Conservation (phyloP, 441 rosid genomes). For the Syzygium malaccense region DNA sequence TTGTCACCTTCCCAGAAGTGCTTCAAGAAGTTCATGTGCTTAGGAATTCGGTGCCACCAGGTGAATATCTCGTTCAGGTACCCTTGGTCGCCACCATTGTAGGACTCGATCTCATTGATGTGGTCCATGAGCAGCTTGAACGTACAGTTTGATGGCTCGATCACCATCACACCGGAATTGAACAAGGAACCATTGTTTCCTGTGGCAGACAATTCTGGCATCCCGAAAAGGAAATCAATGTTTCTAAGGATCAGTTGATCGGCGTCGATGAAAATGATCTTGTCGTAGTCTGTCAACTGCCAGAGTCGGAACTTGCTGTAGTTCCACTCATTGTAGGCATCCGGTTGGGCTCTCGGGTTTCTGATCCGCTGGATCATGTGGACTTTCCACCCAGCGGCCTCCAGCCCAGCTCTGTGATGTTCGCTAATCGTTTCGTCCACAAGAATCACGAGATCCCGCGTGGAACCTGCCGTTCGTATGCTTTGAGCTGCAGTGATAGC, state of each 20-base stretch:
- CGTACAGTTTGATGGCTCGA: conserved; percentile 5
- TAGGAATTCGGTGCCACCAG: conserved; percentile 8
- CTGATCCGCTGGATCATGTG: conserved; percentile 1
- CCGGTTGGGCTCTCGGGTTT: background rate
- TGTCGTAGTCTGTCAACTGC: conserved; percentile 12
- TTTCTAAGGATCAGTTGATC: conserved; percentile 2
- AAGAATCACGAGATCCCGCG: background rate
- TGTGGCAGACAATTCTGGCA: conserved; percentile 2
- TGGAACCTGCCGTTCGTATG: background rate
- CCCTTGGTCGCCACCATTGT: conserved; percentile 4
- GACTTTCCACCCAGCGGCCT: conserved; percentile 5
- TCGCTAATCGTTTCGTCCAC: conserved; percentile 6
- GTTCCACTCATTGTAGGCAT: conserved; percentile 6
- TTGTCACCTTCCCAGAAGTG: conserved; percentile 9
- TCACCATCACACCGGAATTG: conserved; percentile 9
- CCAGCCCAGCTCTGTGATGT: background rate
- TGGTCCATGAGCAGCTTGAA: conserved; percentile 8
- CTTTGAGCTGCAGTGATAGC: conserved; percentile 4
- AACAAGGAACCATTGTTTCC: conserved; percentile 3
- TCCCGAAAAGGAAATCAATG: conserved; percentile 5
- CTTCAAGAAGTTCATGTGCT: conserved; percentile 4
- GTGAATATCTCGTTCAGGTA: conserved; percentile 6
- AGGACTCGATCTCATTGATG: conserved; percentile 1
- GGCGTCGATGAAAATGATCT: conserved; percentile 4
- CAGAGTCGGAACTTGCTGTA: conserved; percentile 13